These are phyloP conservation scores for Candida arabinofermentans DNA, from an alignment of 805 yeast species.

Conservation along the genomic window DNA sequence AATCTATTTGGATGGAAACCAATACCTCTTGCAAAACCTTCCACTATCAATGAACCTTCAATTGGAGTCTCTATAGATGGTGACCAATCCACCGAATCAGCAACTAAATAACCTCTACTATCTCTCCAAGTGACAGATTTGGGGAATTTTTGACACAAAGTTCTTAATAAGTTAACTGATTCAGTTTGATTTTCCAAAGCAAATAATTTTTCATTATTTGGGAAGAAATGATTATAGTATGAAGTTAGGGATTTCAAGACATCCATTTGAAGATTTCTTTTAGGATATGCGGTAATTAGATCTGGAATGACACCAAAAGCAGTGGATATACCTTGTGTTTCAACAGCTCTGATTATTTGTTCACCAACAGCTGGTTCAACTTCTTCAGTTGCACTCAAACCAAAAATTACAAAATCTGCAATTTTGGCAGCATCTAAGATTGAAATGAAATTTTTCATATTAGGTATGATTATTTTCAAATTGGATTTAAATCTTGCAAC, in stretches of 20 bases:
- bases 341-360: slow-evolving; percentile 81
- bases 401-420: slow-evolving; percentile 86
- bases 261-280: slow-evolving; percentile 73
- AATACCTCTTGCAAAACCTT: slow-evolving; percentile 83
- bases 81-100: slow-evolving; percentile 54
- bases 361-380: slow-evolving; percentile 81
- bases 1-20: slow-evolving; percentile 77
- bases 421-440: slow-evolving; percentile 83
- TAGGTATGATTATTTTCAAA: slow-evolving; percentile 71
- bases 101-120: slow-evolving; percentile 80
- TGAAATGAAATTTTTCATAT: slow-evolving; percentile 58
- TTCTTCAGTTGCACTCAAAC: slow-evolving; percentile 82
- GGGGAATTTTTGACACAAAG: slow-evolving; percentile 82
- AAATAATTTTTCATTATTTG: slow-evolving; percentile 73
- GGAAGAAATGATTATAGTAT: slow-evolving; percentile 71
- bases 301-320: slow-evolving; percentile 78
- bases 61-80: slow-evolving; percentile 23
- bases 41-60: slow-evolving; percentile 49
- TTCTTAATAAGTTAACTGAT: slow-evolving; percentile 66
- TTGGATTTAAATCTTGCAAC: slow-evolving; percentile 70
- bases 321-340: slow-evolving; percentile 87
- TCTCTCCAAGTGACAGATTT: slow-evolving; percentile 89
- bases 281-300: slow-evolving; percentile 60
- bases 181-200: slow-evolving; percentile 68
- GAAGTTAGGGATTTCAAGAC: slow-evolving; percentile 59